Conservation (phyloP, 176 grass and related monocot species). For the Phoenix roebelenii region DNA sequence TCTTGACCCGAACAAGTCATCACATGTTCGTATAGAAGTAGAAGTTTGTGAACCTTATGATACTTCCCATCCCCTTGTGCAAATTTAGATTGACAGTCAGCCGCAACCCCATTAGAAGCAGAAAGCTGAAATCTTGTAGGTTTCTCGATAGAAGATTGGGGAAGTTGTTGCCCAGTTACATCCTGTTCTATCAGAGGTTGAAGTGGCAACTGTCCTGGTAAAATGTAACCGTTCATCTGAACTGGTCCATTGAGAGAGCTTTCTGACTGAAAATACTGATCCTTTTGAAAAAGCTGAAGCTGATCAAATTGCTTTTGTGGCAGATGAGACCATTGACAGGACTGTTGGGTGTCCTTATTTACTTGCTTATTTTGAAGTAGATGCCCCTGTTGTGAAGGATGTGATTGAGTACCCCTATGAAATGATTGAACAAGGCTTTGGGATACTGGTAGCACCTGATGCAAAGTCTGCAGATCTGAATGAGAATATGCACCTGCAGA, state of each 20-base stretch:
- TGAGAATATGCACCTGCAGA: constrained; percentile 4
- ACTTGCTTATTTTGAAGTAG: background rate
- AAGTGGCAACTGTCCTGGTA: background rate
- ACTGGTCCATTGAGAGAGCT: background rate
- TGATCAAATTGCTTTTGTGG: background rate
- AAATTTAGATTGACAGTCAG: constrained; percentile 21
- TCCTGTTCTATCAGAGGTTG: background rate
- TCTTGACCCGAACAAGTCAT: constrained; percentile 10
- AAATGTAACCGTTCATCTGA: background rate
- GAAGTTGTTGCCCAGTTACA: background rate
- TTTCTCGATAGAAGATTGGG: background rate
- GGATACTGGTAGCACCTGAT: constrained; percentile 7
- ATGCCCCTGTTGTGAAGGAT: background rate
- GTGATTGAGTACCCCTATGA: background rate
- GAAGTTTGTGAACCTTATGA: constrained; percentile 6
- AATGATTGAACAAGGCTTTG: background rate
- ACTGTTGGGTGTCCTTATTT: background rate
- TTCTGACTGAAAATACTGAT: constrained; percentile 1
- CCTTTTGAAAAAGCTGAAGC: background rate
- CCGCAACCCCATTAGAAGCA: background rate
- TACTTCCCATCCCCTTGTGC: constrained; percentile 7
- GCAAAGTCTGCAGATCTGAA: background rate
- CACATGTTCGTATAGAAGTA: constrained; percentile 27
- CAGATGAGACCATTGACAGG: background rate
- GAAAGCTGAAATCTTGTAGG: background rate